A percentile compares a stretch with the other conserved stretches of the same genome.
These are phyloP conservation scores for Aspergillus pseudoviridinutans DNA, from an alignment of 2,329 filamentous ascomycete genomes.

Conservation along the genomic window DNA sequence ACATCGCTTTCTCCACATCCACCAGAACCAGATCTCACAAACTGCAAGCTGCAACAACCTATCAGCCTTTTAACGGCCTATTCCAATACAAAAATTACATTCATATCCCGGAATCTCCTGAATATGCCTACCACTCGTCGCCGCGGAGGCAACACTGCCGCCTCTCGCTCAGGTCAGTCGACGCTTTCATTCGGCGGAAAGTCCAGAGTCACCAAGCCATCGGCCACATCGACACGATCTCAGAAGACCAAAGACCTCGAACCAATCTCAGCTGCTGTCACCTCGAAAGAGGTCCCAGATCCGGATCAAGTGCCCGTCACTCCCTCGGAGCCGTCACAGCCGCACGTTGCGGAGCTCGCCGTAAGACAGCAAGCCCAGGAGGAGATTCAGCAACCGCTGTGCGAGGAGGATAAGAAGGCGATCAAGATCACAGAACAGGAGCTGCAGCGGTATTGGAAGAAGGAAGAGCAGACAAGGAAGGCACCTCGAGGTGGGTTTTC, in stretches of 20 bases:
- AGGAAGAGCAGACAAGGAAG: slow-evolving; percentile 64
- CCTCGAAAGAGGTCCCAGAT: slow-evolving; percentile 17
- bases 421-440: slow-evolving; percentile 62
- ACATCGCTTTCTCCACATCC: slow-evolving; percentile 14
- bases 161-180: slow-evolving; percentile 47
- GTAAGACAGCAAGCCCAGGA: slow-evolving; percentile 49
- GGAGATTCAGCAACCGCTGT: slow-evolving; percentile 32
- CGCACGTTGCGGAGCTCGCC: slow-evolving; percentile 32
- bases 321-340: slow-evolving; percentile 23
- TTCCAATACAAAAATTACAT: background rate
- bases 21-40: slow-evolving; percentile 4
- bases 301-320: slow-evolving; percentile 25
- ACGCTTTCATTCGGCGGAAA: slow-evolving; percentile 61
- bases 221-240: slow-evolving; percentile 28
- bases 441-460: slow-evolving; percentile 73
- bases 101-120: background rate
- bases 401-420: slow-evolving; percentile 46
- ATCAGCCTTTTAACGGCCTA: background rate
- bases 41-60: slow-evolving; percentile 1
- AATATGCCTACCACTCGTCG: slow-evolving; percentile 43
- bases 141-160: slow-evolving; percentile 30
- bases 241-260: slow-evolving; percentile 32
- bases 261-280: slow-evolving; percentile 32
- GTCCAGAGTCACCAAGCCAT: slow-evolving; percentile 57
- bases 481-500: slow-evolving; percentile 52